phyloP scores from a whole-genome alignment of 208 protist genomes.

The Trypanosoma avium region DNA sequence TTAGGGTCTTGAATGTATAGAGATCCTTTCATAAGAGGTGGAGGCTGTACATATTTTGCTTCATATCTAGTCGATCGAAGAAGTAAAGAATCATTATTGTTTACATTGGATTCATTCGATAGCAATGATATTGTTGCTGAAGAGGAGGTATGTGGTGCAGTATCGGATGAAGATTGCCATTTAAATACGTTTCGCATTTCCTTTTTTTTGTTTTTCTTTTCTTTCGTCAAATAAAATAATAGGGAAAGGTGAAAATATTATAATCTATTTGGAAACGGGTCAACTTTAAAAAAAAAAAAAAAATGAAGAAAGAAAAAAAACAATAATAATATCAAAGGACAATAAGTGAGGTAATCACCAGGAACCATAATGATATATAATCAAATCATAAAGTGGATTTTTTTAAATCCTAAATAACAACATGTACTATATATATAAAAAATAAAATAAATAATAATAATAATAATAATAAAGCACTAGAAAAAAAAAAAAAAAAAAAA shows the following conservation, averaged over 20 bases:
- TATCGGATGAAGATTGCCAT: background rate
- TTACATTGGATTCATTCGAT: conserved; percentile 36
- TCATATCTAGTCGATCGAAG: conserved; percentile 71
- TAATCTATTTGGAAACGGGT: too few species aligned
- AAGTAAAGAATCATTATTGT: conserved; percentile 42
- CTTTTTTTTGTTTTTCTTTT: too few species aligned
- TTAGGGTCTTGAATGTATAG: conserved; percentile 68
- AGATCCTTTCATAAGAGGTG: conserved; percentile 48
- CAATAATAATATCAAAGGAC: background rate
- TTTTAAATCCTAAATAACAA: too few species aligned
- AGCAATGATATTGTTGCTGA: conserved; percentile 35
- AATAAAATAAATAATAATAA: conserved; percentile 5
- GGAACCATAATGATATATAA: background rate
- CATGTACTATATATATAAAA: too few species aligned
- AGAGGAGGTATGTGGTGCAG: background rate
- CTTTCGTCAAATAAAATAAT: too few species aligned
- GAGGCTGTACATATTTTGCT: conserved; percentile 46
- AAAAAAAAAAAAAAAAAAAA: conserved; percentile 12
- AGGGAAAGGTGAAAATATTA: too few species aligned
- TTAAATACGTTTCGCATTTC: background rate
- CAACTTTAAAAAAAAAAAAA: background rate
- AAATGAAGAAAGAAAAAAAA: background rate
- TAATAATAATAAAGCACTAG: conserved; percentile 1
- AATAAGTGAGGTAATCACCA: background rate
- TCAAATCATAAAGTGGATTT: too few species aligned